phyloP scores from a whole-genome alignment of 192 early-diverging fungal genomes.

The Mortierella alpina region DNA sequence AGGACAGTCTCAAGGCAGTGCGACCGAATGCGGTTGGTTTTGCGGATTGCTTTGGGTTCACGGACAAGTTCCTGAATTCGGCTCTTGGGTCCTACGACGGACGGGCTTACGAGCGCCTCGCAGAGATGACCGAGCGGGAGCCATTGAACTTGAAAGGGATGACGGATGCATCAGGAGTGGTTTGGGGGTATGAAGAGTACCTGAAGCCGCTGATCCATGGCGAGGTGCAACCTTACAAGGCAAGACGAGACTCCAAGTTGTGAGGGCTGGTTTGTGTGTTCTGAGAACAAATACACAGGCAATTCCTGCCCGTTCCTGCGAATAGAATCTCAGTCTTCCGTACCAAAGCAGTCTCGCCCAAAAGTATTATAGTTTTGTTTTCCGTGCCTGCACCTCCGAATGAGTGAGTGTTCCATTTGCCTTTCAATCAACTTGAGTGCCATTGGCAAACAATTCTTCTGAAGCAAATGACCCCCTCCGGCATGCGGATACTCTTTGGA shows the following conservation, averaged over 20 bases:
- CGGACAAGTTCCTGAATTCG: conserved; percentile 81
- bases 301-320: no score
- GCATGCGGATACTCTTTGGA: conserved; percentile 13
- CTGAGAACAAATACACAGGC: no score
- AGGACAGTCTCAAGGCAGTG: conserved; percentile 65
- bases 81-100: conserved; percentile 82
- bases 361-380: no score
- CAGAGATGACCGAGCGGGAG: conserved; percentile 48
- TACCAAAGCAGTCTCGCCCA: no score
- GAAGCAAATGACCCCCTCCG: conserved; percentile 1
- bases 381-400: no score
- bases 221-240: conserved; percentile 25
- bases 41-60: conserved; percentile 82
- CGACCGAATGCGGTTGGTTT: conserved; percentile 83
- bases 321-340: no score
- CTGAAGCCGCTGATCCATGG: conserved; percentile 46
- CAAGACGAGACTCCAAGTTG: conserved; percentile 13
- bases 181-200: conserved; percentile 61
- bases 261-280: background rate
- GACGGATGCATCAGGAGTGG: conserved; percentile 48
- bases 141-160: conserved; percentile 48
- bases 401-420: background rate
- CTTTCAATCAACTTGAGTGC: background rate
- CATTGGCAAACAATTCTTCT: background rate
- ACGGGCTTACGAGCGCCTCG: conserved; percentile 74